Conservation (phyloP, 2,329 filamentous ascomycete genomes). For the Trichoderma cornu-damae region DNA sequence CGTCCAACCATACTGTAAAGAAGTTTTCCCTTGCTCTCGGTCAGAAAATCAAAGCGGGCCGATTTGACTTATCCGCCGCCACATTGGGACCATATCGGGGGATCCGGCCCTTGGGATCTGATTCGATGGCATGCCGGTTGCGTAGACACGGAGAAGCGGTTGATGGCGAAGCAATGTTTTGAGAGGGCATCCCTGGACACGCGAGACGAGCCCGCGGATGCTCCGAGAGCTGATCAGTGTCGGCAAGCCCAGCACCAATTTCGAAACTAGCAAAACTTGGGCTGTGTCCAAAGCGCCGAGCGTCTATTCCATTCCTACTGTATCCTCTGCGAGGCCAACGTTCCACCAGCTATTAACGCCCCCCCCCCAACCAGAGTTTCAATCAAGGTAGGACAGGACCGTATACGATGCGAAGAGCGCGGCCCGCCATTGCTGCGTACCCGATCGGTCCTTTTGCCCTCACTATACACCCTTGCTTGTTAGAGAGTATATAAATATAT, state of each 20-base stretch:
- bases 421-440: not conserved
- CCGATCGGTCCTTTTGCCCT: not conserved
- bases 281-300: not conserved
- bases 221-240: not conserved
- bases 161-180: slow-evolving; percentile 84
- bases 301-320: not conserved
- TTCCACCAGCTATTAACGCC: not conserved
- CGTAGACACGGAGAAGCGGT: slow-evolving; percentile 78
- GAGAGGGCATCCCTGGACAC: slow-evolving; percentile 78
- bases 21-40: slow-evolving; percentile 71
- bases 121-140: slow-evolving; percentile 92
- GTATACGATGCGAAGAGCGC: not conserved
- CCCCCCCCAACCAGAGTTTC: not conserved
- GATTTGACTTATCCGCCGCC: slow-evolving; percentile 89
- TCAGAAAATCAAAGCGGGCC: slow-evolving; percentile 74
- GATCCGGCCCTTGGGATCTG: slow-evolving; percentile 63
- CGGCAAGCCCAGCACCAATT: not conserved
- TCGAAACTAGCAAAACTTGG: not conserved
- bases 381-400: not conserved
- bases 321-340: too few relatives aligned
- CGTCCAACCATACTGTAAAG: slow-evolving; percentile 69
- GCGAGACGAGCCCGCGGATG: not conserved
- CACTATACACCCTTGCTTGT: not conserved
- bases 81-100: slow-evolving; percentile 83
- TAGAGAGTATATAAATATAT: too few relatives aligned